Base-by-base conservation (phyloP, 2,329 filamentous ascomycete species). In the Exophiala sp. region DNA sequence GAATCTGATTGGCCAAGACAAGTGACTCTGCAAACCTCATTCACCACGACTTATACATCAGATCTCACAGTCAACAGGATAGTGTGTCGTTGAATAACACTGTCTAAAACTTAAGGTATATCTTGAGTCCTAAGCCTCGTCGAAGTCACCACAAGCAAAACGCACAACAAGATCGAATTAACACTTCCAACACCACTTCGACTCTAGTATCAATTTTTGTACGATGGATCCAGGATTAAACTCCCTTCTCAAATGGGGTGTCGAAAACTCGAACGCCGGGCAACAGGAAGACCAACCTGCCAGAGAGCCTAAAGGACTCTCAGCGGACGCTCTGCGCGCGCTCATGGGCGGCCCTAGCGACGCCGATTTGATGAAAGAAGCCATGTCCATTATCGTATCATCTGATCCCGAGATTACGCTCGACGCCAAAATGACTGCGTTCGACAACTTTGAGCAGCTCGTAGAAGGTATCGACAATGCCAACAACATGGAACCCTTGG, bases 381-480 rank as follows among this genome's bases (percentile, higher is more conserved):
- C 88, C 59, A 95, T 99, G 84, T 79, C 80, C 24, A 83, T 88
- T 52, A 86, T 96, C 66, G 80, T 78, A 8, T 83, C 84, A 14
- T 62, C 74, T 1, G 78, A 81, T 63, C 75, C 83, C 7, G 79
- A 86, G 52, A 75, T 87, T 52, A 80, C 82, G 3, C 78, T 92
- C 46, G 86, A 90, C 40, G 83, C 89, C 72, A 90, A 89, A 70
- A 73, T 95, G 50, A 82, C 85, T 54, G 91, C 91, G 35, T 95
- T 95, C 72, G 91, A 96, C 80, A 96, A 96, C 75, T 87, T 96
- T 59, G 91, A 96, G 75, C 89, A 95, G 71, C 78, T 96, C 55
- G 87, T 96, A 65, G 91, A 96, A 76, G 85, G 83, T 59, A 84
- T 97, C 64, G 94, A 99, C 78, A 99, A 99, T 71, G 92, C 94